These are phyloP conservation scores for Kwoniella heveanensis DNA, from an alignment of 768 basidiomycete species.

Conservation along the genomic window DNA sequence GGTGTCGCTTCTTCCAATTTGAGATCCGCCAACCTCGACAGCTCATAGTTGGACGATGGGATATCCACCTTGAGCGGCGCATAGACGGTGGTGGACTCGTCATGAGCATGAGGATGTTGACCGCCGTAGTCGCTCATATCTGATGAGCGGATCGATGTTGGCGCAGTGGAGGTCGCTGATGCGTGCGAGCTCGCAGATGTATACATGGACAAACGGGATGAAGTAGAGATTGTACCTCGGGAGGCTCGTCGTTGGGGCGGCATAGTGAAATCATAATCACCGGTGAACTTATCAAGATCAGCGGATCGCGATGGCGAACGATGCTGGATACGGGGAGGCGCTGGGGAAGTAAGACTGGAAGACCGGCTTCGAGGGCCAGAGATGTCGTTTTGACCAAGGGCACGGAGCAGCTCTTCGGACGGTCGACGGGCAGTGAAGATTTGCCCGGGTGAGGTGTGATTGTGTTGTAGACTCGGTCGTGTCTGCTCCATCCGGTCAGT, in stretches of 20 bases:
- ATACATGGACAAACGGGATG: constrained; percentile 20
- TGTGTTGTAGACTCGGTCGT: constrained; percentile 24
- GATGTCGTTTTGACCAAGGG: background rate
- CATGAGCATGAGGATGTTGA: constrained; percentile 4
- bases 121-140: constrained; percentile 7
- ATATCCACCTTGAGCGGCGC: constrained; percentile 25
- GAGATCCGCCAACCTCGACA: constrained; percentile 2
- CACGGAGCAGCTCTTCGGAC: constrained; percentile 6
- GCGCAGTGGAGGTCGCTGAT: constrained; percentile 12
- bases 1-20: constrained; percentile 3
- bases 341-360: constrained; percentile 45
- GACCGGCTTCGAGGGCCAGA: constrained; percentile 35
- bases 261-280: constrained; percentile 27
- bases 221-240: constrained; percentile 9
- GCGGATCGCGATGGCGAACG: constrained; percentile 52
- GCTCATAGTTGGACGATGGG: constrained; percentile 3
- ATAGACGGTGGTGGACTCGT: constrained; percentile 2
- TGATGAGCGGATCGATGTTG: constrained; percentile 15
- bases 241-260: constrained; percentile 20
- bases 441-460: constrained; percentile 25
- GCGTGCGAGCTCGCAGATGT: constrained; percentile 25
- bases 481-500: constrained; percentile 8
- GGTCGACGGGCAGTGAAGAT: constrained; percentile 13
- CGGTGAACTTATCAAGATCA: constrained; percentile 50
- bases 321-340: constrained; percentile 39